These are phyloP conservation scores for Colletotrichum spinosum DNA, from an alignment of 2,329 filamentous ascomycete genomes.

Conservation along the genomic window DNA sequence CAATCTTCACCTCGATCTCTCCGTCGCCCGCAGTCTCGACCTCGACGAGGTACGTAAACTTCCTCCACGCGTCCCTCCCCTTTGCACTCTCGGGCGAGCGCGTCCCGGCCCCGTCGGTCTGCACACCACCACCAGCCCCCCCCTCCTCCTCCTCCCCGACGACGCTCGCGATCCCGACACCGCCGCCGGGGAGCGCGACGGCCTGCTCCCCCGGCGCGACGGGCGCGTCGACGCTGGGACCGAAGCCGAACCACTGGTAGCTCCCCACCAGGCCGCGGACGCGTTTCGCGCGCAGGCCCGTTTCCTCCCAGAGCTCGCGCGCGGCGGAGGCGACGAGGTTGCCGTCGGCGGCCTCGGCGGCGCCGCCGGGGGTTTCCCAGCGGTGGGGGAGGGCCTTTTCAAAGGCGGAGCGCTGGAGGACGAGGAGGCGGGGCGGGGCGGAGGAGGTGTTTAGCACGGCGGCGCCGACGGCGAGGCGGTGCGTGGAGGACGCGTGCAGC, in stretches of 20 bases:
- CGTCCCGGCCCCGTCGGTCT: slow-evolving; percentile 1
- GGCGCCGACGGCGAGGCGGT: slow-evolving; percentile 35
- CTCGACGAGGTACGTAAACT: slow-evolving; percentile 49
- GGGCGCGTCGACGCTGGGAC: slow-evolving; percentile 13
- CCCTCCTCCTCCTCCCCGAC: too few relatives aligned
- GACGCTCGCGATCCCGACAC: slow-evolving; percentile 14
- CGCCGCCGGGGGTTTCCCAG: slow-evolving; percentile 65
- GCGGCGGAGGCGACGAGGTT: slow-evolving; percentile 58
- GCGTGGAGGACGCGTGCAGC: slow-evolving; percentile 5
- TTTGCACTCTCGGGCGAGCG: slow-evolving; percentile 4
- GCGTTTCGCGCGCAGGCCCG: slow-evolving; percentile 55
- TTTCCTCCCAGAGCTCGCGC: slow-evolving; percentile 63
- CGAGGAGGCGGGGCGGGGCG: slow-evolving; percentile 47
- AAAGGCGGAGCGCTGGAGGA: slow-evolving; percentile 53
- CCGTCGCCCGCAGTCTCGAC: slow-evolving; percentile 40
- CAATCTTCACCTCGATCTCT: slow-evolving; percentile 41
- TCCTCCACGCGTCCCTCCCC: slow-evolving; percentile 44
- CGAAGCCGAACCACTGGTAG: slow-evolving; percentile 34
- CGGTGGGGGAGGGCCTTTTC: slow-evolving; percentile 49
- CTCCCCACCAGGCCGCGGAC: slow-evolving; percentile 52
- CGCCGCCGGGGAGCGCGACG: slow-evolving; percentile 12
- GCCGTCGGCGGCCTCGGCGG: slow-evolving; percentile 49
- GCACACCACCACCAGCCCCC: not conserved
- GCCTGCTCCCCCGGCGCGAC: slow-evolving; percentile 37
- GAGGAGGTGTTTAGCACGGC: slow-evolving; percentile 26